Conservation (phyloP, 2,329 filamentous ascomycete species). For the Neonectria hederae region DNA sequence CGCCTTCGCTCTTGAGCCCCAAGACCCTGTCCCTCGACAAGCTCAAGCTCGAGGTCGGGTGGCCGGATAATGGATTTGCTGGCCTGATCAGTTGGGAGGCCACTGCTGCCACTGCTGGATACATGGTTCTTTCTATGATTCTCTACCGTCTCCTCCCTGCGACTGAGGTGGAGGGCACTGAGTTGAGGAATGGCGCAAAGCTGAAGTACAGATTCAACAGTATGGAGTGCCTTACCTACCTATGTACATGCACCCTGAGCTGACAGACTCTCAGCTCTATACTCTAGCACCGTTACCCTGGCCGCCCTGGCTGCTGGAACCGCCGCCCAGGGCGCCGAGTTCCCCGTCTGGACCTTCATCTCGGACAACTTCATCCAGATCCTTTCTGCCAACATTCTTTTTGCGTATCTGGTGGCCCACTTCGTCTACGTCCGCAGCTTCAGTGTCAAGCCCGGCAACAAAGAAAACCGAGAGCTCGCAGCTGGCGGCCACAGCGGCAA, state of each 20-base stretch:
- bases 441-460: conserved; percentile 78
- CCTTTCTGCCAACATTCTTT: conserved; percentile 82
- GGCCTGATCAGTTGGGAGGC: conserved; percentile 77
- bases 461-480: conserved; percentile 79
- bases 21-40: conserved; percentile 74
- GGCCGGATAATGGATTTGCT: conserved; percentile 75
- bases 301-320: conserved; percentile 79
- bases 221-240: conserved; percentile 50
- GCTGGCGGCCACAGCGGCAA: conserved; percentile 85
- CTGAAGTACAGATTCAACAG: conserved; percentile 86
- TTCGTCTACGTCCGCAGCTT: conserved; percentile 88
- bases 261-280: conserved; percentile 66
- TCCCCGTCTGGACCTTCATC: conserved; percentile 91
- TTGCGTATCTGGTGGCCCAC: conserved; percentile 76
- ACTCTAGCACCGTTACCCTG: conserved; percentile 78
- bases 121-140: conserved; percentile 79
- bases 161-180: conserved; percentile 73
- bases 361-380: conserved; percentile 90
- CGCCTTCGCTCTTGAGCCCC: conserved; percentile 80
- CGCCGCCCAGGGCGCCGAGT: conserved; percentile 78
- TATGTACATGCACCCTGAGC: conserved; percentile 13
- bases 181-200: conserved; percentile 74
- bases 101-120: conserved; percentile 75
- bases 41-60: conserved; percentile 83
- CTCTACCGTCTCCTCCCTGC: conserved; percentile 83